Base-by-base conservation (phyloP, 2,329 filamentous ascomycete genomes). In the Scedosporium boydii region DNA sequence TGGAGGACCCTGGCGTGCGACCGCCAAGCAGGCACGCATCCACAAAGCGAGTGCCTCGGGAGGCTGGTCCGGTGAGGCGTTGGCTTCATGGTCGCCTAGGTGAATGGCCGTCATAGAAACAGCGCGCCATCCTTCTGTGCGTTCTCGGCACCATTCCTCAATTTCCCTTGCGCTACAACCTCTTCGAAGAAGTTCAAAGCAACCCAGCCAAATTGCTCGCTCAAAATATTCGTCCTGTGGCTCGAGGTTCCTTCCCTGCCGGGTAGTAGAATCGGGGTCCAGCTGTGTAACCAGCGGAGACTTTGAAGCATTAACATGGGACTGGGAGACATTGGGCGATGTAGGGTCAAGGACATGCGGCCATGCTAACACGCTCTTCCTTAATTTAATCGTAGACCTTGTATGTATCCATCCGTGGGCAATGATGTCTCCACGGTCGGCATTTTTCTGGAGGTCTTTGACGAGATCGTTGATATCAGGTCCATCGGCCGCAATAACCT, bases 371-470 rank as follows among this genome's bases (percentile, higher is more conserved):
- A 95, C 77, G 63, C 89, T 87, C 77, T 98, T 99, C 71, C 91
- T 86, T 63, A 90, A 84, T 77, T 99, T 99, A 74, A 99, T 91
- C 58, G 88, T 87, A 63, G 90, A 86, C 66, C 92, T 90, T 0
- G 95, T 97, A 72, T 96, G 91, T 65, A 97, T 84, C 90, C 93
- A 97, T 48, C 93, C 93, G 72, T 92, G 87, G 29, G 90, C 87
- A 77, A 95, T 90, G 9, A 93, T 86, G 59, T 93, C 90, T 9
- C 89, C 89, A 68, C 90, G 82, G 64, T 93, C 89, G 12, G 90
- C 88, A 65, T 87, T 87, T 64, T 86, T 82, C 71, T 93, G 88
- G 61, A 93, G 81, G 62, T 93, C 88, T 60, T 87, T 82, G 59
- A 93, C 88, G 29, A 96, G 78, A 27, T 87, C 84, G 66, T 93